These are phyloP conservation scores for Scedosporium boydii DNA, from an alignment of 2,329 filamentous ascomycete species.

Conservation along the genomic window DNA sequence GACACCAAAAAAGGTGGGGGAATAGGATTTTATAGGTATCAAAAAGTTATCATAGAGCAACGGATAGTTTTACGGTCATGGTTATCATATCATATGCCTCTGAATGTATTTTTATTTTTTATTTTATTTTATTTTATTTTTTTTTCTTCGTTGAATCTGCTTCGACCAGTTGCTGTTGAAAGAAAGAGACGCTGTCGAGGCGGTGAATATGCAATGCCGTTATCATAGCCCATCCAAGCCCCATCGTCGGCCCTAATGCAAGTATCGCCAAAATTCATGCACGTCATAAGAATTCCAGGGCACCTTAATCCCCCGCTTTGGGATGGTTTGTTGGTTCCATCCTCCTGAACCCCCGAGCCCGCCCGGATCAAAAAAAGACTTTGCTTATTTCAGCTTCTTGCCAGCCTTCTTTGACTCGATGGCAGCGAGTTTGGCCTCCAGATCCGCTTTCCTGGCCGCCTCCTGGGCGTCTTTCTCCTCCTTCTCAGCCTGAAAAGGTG, in stretches of 20 bases:
- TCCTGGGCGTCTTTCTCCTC: constrained; percentile 46
- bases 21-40: background rate
- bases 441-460: constrained; percentile 36
- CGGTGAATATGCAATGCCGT: background rate
- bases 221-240: background rate
- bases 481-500: constrained; percentile 39
- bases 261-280: background rate
- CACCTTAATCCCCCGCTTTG: background rate
- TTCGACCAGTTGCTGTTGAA: background rate
- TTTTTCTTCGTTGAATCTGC: background rate
- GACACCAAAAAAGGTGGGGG: background rate
- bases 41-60: constrained; percentile 5
- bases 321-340: background rate
- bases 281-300: background rate
- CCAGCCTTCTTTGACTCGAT: constrained; percentile 34
- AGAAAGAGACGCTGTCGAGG: background rate
- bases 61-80: background rate
- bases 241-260: background rate
- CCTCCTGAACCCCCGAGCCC: background rate
- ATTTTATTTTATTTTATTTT: background rate
- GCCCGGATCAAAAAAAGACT: background rate
- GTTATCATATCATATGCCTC: background rate
- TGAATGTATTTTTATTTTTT: background rate
- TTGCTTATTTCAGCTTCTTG: constrained; percentile 4
- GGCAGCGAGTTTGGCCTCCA: constrained; percentile 44